phyloP scores from a whole-genome alignment of 2,329 filamentous ascomycete species.

The Cytospora mali region DNA sequence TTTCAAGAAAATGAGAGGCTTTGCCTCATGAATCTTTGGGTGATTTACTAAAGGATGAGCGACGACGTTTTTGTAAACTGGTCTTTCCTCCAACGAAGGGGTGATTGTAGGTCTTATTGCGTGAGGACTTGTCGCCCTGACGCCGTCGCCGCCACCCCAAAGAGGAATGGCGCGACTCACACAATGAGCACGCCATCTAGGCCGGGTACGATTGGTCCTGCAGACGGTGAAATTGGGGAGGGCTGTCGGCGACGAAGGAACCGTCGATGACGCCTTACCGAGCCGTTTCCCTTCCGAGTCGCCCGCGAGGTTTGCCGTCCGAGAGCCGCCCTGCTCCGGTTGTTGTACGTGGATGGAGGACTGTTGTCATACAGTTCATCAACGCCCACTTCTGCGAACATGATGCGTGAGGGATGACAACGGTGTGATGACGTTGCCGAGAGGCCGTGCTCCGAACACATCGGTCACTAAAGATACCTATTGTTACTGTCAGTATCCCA shows the following conservation, averaged over 20 bases:
- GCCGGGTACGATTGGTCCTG: conserved; percentile 19
- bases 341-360: background rate
- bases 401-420: background rate
- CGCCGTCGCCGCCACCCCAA: conserved; percentile 17
- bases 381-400: background rate
- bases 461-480: no score
- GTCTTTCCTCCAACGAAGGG: conserved; percentile 2
- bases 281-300: conserved; percentile 19
- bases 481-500: no score
- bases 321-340: conserved; percentile 19
- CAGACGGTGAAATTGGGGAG: conserved; percentile 5
- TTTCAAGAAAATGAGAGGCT: background rate
- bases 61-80: background rate
- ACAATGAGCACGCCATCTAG: conserved; percentile 24
- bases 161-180: conserved; percentile 22
- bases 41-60: background rate
- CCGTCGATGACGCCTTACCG: conserved; percentile 25
- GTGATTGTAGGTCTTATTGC: conserved; percentile 33
- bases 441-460: no score
- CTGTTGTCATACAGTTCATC: background rate
- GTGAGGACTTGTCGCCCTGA: conserved; percentile 26
- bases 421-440: no score
- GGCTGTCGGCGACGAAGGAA: conserved; percentile 19
- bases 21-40: no score
- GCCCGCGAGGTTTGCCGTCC: conserved; percentile 21